Percentiles rank a stretch among this genome's conserved stretches.
These are phyloP conservation scores for Globisporangium apiculatum DNA, from an alignment of 352 stramenopile species.

Conservation along the genomic window DNA sequence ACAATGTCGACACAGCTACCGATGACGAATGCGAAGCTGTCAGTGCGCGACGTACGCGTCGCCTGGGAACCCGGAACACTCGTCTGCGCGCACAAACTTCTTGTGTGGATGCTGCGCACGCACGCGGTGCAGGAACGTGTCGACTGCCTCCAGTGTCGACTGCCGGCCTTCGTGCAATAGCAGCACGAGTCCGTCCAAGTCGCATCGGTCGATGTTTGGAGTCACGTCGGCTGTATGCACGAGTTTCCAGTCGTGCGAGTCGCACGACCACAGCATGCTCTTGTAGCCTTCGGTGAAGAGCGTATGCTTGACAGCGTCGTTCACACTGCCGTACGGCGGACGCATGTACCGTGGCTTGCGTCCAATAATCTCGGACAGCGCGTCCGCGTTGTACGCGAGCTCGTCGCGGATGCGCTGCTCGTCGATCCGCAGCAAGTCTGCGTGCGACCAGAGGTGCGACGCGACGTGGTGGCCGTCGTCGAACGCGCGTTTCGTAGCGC, in stretches of 20 bases:
- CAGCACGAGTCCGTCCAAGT: conserved; percentile 2
- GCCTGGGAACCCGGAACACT: conserved; percentile 4
- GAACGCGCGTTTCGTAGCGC: not conserved
- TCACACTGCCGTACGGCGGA: conserved; percentile 2
- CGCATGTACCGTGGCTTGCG: conserved; percentile 9
- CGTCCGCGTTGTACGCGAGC: conserved; percentile 1
- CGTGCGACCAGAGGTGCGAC: conserved; percentile 7
- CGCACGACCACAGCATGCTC: conserved; percentile 9
- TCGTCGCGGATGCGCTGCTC: not conserved
- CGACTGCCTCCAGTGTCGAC: conserved; percentile 7
- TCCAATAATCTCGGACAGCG: not conserved
- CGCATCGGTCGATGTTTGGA: not conserved
- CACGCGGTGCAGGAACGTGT: conserved; percentile 3
- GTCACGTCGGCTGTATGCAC: conserved; percentile 1
- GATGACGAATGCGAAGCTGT: too few relatives aligned
- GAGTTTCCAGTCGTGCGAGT: conserved; percentile 6
- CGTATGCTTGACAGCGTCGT: not conserved
- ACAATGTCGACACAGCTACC: too few relatives aligned
- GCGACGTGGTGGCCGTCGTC: conserved; percentile 5
- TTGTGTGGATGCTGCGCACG: not conserved
- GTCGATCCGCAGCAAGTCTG: not conserved
- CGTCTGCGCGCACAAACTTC: conserved; percentile 8
- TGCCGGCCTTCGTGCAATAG: conserved; percentile 5
- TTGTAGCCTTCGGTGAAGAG: conserved; percentile 4
- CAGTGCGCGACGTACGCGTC: not conserved